Conservation (phyloP, 2,329 filamentous ascomycete genomes). For the Cercospora sp. region DNA sequence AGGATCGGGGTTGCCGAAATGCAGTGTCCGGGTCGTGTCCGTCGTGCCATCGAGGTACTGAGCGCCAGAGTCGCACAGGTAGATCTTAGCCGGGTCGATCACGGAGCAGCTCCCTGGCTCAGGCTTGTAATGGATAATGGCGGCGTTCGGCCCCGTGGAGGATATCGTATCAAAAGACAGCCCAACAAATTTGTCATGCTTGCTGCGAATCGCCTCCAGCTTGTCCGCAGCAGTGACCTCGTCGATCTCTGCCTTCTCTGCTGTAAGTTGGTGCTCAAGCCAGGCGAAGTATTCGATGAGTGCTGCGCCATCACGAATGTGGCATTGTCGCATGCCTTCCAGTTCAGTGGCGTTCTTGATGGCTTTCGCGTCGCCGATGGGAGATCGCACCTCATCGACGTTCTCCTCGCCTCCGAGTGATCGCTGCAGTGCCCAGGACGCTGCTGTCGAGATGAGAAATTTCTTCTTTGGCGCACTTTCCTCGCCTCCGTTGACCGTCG, state of each 20-base stretch:
- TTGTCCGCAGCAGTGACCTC: slow-evolving; percentile 93
- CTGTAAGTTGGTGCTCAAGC: slow-evolving; percentile 80
- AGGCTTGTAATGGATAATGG: slow-evolving; percentile 93
- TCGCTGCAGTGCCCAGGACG: slow-evolving; percentile 88
- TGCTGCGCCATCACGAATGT: slow-evolving; percentile 89
- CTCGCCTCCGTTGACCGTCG: slow-evolving; percentile 19
- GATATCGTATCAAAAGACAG: slow-evolving; percentile 96
- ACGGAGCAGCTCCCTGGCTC: slow-evolving; percentile 77
- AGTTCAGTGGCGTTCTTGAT: slow-evolving; percentile 90
- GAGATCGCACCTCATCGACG: slow-evolving; percentile 84
- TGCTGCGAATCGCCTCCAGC: slow-evolving; percentile 72
- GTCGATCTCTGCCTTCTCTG: slow-evolving; percentile 71
- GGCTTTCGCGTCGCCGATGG: slow-evolving; percentile 86
- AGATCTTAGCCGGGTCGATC: slow-evolving; percentile 82
- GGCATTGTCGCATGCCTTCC: slow-evolving; percentile 89
- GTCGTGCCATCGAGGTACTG: slow-evolving; percentile 96
- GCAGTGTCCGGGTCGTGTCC: slow-evolving; percentile 88
- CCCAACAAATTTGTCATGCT: slow-evolving; percentile 75
- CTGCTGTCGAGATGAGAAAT: slow-evolving; percentile 82
- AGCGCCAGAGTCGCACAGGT: slow-evolving; percentile 96
- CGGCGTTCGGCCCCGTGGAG: slow-evolving; percentile 87
- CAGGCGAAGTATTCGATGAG: slow-evolving; percentile 92
- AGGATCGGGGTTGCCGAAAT: slow-evolving; percentile 81
- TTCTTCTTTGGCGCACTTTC: slow-evolving; percentile 54
- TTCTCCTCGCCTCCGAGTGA: slow-evolving; percentile 81